Base-by-base conservation (phyloP, 306 rosid genomes). In the Erythrophleum fordii region DNA sequence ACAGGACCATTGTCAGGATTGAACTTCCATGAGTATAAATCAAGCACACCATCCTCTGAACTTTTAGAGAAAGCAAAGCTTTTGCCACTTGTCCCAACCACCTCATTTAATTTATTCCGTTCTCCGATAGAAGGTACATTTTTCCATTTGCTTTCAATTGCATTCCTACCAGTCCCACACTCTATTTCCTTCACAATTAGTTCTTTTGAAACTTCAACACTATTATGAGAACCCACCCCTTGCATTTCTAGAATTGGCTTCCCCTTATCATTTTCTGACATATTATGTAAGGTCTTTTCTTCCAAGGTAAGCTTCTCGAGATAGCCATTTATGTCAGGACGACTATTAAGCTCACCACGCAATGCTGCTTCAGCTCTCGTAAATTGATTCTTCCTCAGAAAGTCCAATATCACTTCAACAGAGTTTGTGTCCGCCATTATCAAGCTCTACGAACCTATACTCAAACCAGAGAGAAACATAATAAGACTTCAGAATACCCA, bases 181-280 rank as follows among this genome's bases (percentile, higher is more conserved):
- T 91, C 92, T 72, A 91, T 91, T 85, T 91, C 97, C 73, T 91
- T 90, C 86, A 91, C 94, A 80, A 89, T 88, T 52, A 89, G 86
- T 69, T 91, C 97, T 76, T 83, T 89, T 1, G 88, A 87, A 77
- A 81, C 83, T 69, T 89, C 93, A 74, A 48, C 82, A 39, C 78
- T 83, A 46, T 80, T 72, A 71, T 37, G 69, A 29, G 84, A 82
- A 75, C 51, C 86, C 23, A 56, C 28, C 67, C 73, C 86, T 80
- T 76, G 84, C 82, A 53, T 78, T 62, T 89, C 91, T 45, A 75
- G 78, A n/a, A 72, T 79, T 31, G 83, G 68, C 80, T 85, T 91
- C 61, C 82, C 87, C 81, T 87, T 89, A 17, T 86, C 85, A 77
- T 83, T 83, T 76, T 73, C 92, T 72, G 76, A 44, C 4, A 25